A percentile compares a stretch with the other conserved stretches of the same genome.
Evolutionary conservation across 805 yeast genomes (phyloP).

Genomic region (Saccharomycopsis sp.): DNA sequence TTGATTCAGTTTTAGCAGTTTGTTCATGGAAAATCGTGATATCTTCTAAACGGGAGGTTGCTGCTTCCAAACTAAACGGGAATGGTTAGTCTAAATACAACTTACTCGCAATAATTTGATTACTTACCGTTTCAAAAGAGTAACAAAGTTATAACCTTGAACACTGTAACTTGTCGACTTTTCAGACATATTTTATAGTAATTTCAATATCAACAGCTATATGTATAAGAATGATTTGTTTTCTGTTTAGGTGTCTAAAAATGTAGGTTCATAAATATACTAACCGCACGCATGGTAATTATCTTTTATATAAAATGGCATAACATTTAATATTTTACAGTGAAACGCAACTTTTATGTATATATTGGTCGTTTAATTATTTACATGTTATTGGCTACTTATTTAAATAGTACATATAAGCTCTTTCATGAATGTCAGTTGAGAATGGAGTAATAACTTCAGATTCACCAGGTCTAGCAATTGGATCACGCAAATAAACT

Average conservation of each 20-base stretch:
- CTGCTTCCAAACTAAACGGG: slow-evolving; percentile 72
- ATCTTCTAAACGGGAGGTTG: slow-evolving; percentile 88
- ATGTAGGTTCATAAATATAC: too few species aligned
- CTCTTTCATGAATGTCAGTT: slow-evolving; percentile 78
- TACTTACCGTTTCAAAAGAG: slow-evolving; percentile 59
- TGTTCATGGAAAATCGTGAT: slow-evolving; percentile 73
- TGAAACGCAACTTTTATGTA: not conserved
- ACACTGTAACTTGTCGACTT: slow-evolving; percentile 42
- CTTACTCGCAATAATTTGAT: not conserved
- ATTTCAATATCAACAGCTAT: too few species aligned
- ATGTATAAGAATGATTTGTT: too few species aligned
- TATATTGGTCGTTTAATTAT: not conserved
- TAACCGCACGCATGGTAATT: too few species aligned
- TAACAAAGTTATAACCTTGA: slow-evolving; percentile 83
- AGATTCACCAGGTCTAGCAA: slow-evolving; percentile 93
- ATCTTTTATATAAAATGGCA: too few species aligned
- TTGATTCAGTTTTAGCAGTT: slow-evolving; percentile 28
- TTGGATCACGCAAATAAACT: slow-evolving; percentile 93
- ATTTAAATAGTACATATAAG: slow-evolving; percentile 88
- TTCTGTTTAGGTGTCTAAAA: too few species aligned
- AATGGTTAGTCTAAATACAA: not conserved
- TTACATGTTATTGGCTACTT: slow-evolving; percentile 26
- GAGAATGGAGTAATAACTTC: slow-evolving; percentile 92
- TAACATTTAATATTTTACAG: not conserved
- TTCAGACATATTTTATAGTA: too few species aligned